Conservation (phyloP, 495 filamentous ascomycete genomes). For the Tuber melanosporum region DNA sequence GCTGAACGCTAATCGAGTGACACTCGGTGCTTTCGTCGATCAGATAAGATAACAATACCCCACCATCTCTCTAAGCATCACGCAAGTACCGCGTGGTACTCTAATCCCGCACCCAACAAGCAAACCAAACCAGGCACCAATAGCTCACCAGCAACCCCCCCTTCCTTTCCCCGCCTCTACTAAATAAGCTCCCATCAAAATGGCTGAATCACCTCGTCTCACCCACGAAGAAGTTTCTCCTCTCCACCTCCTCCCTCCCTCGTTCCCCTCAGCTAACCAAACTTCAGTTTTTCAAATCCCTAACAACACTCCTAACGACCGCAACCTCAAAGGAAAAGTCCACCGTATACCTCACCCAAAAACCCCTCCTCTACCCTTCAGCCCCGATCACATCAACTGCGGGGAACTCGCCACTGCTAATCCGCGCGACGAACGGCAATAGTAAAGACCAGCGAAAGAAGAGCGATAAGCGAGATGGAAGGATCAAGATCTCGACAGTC, state of each 20-base stretch:
- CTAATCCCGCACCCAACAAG: not conserved
- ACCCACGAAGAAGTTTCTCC: conserved; percentile 18
- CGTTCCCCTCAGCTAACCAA: not conserved
- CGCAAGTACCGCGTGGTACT: too few relatives aligned
- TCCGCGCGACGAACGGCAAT: conserved; percentile 77
- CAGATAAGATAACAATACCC: not conserved
- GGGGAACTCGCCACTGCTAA: conserved; percentile 56
- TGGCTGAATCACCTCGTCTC: not conserved
- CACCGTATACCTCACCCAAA: conserved; percentile 78
- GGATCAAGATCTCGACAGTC: conserved; percentile 73
- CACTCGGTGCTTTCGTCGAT: not conserved
- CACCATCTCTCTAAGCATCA: not conserved
- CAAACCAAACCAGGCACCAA: not conserved
- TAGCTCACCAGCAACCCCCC: not conserved
- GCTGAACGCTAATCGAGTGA: not conserved
- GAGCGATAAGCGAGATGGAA: conserved; percentile 9
- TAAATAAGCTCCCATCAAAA: not conserved
- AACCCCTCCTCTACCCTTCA: conserved; percentile 43
- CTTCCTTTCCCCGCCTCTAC: not conserved
- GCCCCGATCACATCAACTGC: conserved; percentile 28
- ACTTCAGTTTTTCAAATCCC: conserved; percentile 74
- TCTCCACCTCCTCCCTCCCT: not conserved
- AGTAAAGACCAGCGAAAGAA: conserved; percentile 44
- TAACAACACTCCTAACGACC: conserved; percentile 64
- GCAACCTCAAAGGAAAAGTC: conserved; percentile 64